Evolutionary conservation across 192 early-diverging fungal genomes (phyloP), one percentile per base, ranked within the genome.

Genomic region (Backusella psychrophila): DNA sequence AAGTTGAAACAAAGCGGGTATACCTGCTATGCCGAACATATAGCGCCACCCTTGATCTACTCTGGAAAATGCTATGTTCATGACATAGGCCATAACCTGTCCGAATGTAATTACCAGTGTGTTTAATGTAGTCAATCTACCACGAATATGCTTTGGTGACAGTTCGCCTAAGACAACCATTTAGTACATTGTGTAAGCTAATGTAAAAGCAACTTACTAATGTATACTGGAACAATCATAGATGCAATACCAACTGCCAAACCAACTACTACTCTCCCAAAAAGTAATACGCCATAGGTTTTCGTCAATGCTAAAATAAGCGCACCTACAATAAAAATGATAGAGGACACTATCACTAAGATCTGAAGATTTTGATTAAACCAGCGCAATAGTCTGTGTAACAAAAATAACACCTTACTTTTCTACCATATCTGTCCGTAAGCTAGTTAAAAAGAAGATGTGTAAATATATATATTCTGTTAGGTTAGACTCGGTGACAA

Each of bases 21-120:
- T 26, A n/a, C 67, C 85, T 1, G 87, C 85, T 63, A 89, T 78
- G 12, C 85, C 87, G 80, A 89, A 85, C 87, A 89, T 89, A 75
- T 83, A 89, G 11, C 87, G 81, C 87, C 87, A 89, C 19, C 87
- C 87, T 44, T 83, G 33, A 15, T 66, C 67, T 4, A 76, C 77
- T 69, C 81, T 78, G 7, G 83, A 79, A 73, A 87, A 81, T 4
- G 81, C 85, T n/a, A 85, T 85, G 9, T 83, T 85, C 44, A 89
- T 81, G 0, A 89, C 41, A 73, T 89, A 89, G 11, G 87, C 84
- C 66, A 89, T 71, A 36, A 87, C 75, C 59, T 89, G 85, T 2
- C 87, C 87, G 65, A 85, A 85, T 4, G 87, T 87, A 66, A 85
- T 85, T 42, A 89, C 63, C 26, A 89, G 42, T 0, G 85, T 86